Conservation (phyloP, 2,329 filamentous ascomycete species). For the Ramichloridium luteum region DNA sequence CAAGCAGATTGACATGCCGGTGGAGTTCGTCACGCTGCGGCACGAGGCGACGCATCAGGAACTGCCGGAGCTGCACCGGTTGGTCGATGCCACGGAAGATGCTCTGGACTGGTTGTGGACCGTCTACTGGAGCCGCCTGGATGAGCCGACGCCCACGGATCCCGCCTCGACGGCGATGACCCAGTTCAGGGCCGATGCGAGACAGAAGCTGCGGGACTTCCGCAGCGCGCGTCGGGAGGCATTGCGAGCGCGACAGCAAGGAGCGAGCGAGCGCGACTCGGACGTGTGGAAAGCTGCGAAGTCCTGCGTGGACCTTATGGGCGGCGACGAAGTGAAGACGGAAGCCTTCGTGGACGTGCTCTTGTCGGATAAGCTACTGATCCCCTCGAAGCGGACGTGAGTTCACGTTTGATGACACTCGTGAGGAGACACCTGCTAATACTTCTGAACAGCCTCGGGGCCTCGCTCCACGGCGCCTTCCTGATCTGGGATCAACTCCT, state of each 20-base stretch:
- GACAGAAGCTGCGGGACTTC: slow-evolving; percentile 15
- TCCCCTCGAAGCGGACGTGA: slow-evolving; percentile 26
- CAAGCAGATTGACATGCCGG: slow-evolving; percentile 55
- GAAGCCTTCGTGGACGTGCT: slow-evolving; percentile 19
- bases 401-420: no score
- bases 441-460: slow-evolving; percentile 16
- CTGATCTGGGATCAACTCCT: slow-evolving; percentile 33
- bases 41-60: slow-evolving; percentile 88
- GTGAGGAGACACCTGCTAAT: no score
- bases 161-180: slow-evolving; percentile 23
- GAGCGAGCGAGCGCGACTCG: slow-evolving; percentile 3
- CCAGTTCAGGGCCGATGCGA: slow-evolving; percentile 22
- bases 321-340: slow-evolving; percentile 6
- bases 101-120: slow-evolving; percentile 79
- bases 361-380: slow-evolving; percentile 25
- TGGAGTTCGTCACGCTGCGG: slow-evolving; percentile 75
- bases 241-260: slow-evolving; percentile 16
- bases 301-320: slow-evolving; percentile 9
- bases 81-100: slow-evolving; percentile 56
- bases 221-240: slow-evolving; percentile 16
- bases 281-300: slow-evolving; percentile 6
- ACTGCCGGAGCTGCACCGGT: slow-evolving; percentile 60
- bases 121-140: slow-evolving; percentile 62
- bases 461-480: slow-evolving; percentile 32
- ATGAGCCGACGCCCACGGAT: slow-evolving; percentile 16